Evolutionary conservation across 345 rosid genomes (phyloP), one percentile per base, ranked within the genome.

Genomic region (Acer yangbiense): DNA sequence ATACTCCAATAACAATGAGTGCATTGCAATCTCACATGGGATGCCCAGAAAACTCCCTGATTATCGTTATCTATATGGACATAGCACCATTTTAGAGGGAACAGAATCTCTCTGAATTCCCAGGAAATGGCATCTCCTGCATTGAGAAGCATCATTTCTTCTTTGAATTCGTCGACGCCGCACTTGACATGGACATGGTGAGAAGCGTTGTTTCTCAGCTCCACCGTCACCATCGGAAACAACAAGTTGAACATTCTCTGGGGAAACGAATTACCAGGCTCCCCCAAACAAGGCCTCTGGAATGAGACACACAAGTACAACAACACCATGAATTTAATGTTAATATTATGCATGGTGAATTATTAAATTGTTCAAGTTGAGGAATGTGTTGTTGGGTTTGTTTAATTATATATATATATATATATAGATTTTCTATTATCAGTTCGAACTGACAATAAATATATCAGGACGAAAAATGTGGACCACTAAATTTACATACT

Each of bases 31-130:
- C 7, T 72, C 6, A 72, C 54, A 41, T 72, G 48, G n/a, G 35
- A 41, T 72, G 76, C 54, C 76, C 76, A 72, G 66, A 72, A 72
- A 39, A 60, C 76, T 41, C 76, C 76, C 12, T 72, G 39, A 16
- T 20, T 61, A 12, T 60, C 20, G 11, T 72, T 16, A 4, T 73
- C 3, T 60, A 73, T 25, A 43, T 23, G 14, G 8, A 73, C 41
- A 1, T 60, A 72, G 32, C 76, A 72, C 76, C 76, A 60, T 72
- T 58, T 72, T 2, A 72, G 55, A 41, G 76, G 67, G 11, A 35
- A 35, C 1, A 35, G 39, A 35, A 35, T 35, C 39, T 35, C 6
- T 35, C 39, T 35, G 39, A 35, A 35, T 35, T 35, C 39, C 55
- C 67, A 72, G 6, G 76, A 60, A 13, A 72, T 72, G 5, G 52